These are phyloP conservation scores for Chalaropsis thielavioides DNA, from an alignment of 2,329 filamentous ascomycete genomes.

Conservation along the genomic window DNA sequence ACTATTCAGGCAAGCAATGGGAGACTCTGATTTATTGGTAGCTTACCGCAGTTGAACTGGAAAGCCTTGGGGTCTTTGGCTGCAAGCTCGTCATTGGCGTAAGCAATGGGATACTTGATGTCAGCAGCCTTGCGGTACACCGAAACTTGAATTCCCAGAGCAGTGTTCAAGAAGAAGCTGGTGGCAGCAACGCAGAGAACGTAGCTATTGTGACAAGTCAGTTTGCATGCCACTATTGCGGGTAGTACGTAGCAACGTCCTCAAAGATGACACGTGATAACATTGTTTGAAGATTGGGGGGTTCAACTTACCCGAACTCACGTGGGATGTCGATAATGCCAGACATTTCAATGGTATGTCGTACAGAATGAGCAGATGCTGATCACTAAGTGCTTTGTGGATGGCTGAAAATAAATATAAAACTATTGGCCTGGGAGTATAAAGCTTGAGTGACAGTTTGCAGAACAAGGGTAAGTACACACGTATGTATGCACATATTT, in stretches of 20 bases:
- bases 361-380: too few species aligned
- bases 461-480: too few species aligned
- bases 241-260: too few species aligned
- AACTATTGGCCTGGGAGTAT: too few species aligned
- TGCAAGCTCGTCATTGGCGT: constrained; percentile 40
- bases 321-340: constrained; percentile 31
- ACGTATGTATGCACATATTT: too few species aligned
- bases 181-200: constrained; percentile 44
- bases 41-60: constrained; percentile 47
- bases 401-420: too few species aligned
- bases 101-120: constrained; percentile 42
- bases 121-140: constrained; percentile 37
- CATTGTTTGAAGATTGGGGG: background rate
- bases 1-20: background rate
- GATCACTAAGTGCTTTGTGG: too few species aligned
- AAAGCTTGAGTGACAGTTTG: too few species aligned
- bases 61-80: constrained; percentile 39
- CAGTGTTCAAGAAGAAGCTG: constrained; percentile 42
- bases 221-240: constrained; percentile 3
- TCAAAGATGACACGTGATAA: background rate
- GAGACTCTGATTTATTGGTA: background rate
- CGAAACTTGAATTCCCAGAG: constrained; percentile 36
- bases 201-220: constrained; percentile 33
- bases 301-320: constrained; percentile 35
- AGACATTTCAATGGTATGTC: constrained; percentile 27